A percentile compares a stretch with the other conserved stretches of the same genome.
Conservation (phyloP, 768 basidiomycete species). For the Psilocybe tampanensis region DNA sequence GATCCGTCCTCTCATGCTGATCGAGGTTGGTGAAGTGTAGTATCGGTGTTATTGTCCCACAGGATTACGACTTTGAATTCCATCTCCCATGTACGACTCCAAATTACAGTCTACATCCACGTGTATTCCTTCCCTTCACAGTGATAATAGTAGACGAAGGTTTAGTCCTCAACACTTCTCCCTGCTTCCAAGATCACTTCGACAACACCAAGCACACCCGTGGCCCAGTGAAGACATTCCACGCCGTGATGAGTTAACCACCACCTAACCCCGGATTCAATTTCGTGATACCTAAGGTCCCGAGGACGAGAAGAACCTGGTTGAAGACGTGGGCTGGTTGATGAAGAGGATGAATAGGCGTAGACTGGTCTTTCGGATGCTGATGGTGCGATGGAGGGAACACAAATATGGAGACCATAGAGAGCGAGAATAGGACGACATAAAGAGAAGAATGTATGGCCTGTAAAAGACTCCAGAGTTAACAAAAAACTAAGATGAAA, state of each 20-base stretch:
- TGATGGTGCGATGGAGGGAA: constrained; percentile 32
- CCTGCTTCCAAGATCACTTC: constrained; percentile 30
- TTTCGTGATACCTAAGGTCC: constrained; percentile 46
- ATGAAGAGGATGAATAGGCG: constrained; percentile 21
- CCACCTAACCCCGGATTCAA: constrained; percentile 43
- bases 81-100: constrained; percentile 62
- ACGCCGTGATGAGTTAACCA: constrained; percentile 57
- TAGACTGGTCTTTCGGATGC: constrained; percentile 30
- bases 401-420: constrained; percentile 43
- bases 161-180: constrained; percentile 42
- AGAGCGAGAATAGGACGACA: constrained; percentile 51
- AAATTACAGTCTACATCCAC: constrained; percentile 64
- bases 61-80: constrained; percentile 55
- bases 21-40: not conserved
- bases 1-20: constrained; percentile 43
- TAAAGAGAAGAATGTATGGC: constrained; percentile 61
- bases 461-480: constrained; percentile 36
- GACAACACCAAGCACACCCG: constrained; percentile 38
- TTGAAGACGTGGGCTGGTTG: constrained; percentile 23
- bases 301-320: constrained; percentile 47
- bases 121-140: constrained; percentile 61
- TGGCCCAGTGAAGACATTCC: constrained; percentile 49
- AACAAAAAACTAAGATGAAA: too few relatives aligned
- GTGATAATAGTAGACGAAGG: constrained; percentile 46
- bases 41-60: constrained; percentile 31